Base-by-base conservation (phyloP, 768 basidiomycete species). In the Psilocybe cyanescens region DNA sequence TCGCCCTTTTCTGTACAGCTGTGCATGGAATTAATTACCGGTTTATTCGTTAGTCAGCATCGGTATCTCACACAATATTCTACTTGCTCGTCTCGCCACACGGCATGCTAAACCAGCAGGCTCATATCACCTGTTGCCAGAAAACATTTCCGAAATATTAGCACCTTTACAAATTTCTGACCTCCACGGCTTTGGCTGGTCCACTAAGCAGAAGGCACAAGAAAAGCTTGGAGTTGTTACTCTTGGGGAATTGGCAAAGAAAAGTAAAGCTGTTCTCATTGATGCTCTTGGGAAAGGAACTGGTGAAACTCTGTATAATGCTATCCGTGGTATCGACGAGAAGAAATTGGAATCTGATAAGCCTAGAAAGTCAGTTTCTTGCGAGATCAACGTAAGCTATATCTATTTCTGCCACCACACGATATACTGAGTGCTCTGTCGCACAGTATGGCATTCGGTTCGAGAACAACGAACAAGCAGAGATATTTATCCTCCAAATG, bases 361-460 rank as follows among this genome's bases (percentile, higher is more conserved):
- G 70, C 86, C 89, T 53, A 80, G 97, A 67, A 95, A 95, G 73
- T 93, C 90, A 5, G 94, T 99, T 17, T 94, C 92, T 9, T 95
- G 93, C 60, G 97, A 98, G 71, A 92, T 98, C 68, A 99, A 95
- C 68, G 95, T 96, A 66, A 71, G 94, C 82, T 16, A 12, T 44
- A 24, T 24, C 24, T 41, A 24, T 45, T 24, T 33, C 47, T 35
- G 12, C 14, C 9, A 8, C 54, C 9, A 54, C 35, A 33, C 41
- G 28, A 48, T 31, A 47, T 45, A 11, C 30, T 51, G 12, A 28
- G 51, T 52, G 14, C 14, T 12, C 47, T 47, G 12, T 45, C 4
- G 39, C 14, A 17, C 58, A 97, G 95, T 99, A 98, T 72, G 97
- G 95, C 0, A 97, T 99, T 58, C 88, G 97, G 3, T 99, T 99